Evolutionary conservation across 2,329 filamentous ascomycete species (phyloP).

Genomic region (Fonsecaea erecta): DNA sequence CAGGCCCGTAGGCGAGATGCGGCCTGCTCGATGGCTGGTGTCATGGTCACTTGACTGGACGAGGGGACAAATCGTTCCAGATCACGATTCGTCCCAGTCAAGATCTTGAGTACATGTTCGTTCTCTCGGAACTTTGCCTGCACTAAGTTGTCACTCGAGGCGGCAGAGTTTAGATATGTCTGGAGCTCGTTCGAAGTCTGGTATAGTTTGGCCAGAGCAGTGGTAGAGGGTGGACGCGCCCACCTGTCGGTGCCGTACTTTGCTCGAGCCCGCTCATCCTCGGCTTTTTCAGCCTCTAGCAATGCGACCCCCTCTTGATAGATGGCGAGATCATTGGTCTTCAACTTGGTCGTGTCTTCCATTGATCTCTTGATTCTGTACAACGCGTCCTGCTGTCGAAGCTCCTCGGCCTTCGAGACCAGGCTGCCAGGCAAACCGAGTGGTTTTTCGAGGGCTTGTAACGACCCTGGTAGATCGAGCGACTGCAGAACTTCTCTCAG

Average conservation of each 20-base stretch:
- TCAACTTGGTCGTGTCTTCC: conserved; percentile 88
- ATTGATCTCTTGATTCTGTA: conserved; percentile 77
- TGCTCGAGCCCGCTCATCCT: conserved; percentile 74
- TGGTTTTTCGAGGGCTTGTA: conserved; percentile 94
- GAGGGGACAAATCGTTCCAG: conserved; percentile 89
- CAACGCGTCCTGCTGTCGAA: conserved; percentile 86
- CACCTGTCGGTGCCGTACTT: conserved; percentile 89
- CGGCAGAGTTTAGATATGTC: conserved; percentile 78
- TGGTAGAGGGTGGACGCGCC: conserved; percentile 70
- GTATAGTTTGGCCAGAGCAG: conserved; percentile 75
- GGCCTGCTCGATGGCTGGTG: conserved; percentile 77
- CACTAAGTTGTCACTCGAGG: conserved; percentile 70
- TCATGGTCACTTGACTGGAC: conserved; percentile 76
- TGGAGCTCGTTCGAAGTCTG: conserved; percentile 77
- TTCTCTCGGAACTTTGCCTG: conserved; percentile 78
- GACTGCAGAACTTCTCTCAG: conserved; percentile 79
- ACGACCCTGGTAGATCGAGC: conserved; percentile 84
- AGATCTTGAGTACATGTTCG: conserved; percentile 73
- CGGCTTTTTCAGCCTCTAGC: conserved; percentile 77
- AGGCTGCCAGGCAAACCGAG: conserved; percentile 84
- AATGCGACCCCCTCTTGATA: conserved; percentile 84
- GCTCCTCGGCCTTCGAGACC: conserved; percentile 88
- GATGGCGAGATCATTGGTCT: conserved; percentile 73
- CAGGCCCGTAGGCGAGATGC: conserved; percentile 75
- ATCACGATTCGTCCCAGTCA: conserved; percentile 78